Percentiles rank a stretch among this genome's conserved stretches.
Conservation (phyloP, 805 yeast species). For the Teunomyces gatunensis region DNA sequence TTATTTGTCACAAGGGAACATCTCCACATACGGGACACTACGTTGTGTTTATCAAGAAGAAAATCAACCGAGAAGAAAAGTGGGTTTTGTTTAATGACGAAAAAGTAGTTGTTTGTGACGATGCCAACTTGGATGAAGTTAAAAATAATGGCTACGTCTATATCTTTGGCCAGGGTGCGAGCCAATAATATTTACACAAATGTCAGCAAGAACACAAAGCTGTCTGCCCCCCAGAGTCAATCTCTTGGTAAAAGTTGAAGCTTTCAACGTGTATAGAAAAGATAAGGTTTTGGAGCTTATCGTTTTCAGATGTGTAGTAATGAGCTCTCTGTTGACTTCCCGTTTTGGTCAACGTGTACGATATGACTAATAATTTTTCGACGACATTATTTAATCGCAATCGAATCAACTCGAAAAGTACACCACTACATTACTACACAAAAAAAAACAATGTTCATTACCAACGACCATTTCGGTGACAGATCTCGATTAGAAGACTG, state of each 20-base stretch:
- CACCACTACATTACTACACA: no score
- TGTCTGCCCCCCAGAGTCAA: no score
- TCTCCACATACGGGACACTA: slow-evolving; percentile 93
- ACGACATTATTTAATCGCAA: background rate
- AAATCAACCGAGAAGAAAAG: slow-evolving; percentile 30
- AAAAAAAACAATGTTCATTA: slow-evolving; percentile 67
- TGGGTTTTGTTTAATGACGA: slow-evolving; percentile 91
- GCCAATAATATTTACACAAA: background rate
- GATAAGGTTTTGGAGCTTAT: no score
- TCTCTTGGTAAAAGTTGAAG: no score
- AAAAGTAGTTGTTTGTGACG: slow-evolving; percentile 65
- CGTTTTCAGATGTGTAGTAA: background rate
- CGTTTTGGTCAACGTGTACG: slow-evolving; percentile 1
- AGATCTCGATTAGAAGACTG: slow-evolving; percentile 60
- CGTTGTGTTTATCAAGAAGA: slow-evolving; percentile 66
- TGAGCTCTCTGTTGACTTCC: background rate
- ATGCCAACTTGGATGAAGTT: slow-evolving; percentile 41
- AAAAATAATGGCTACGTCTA: slow-evolving; percentile 49
- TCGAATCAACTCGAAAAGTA: background rate
- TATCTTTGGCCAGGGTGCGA: slow-evolving; percentile 26
- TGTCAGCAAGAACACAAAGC: background rate
- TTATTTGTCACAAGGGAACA: slow-evolving; percentile 85
- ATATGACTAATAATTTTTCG: background rate
- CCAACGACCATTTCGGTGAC: slow-evolving; percentile 83
- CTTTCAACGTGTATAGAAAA: no score